A percentile compares a stretch with the other conserved stretches of the same genome.
Conservation (phyloP, 2,329 filamentous ascomycete genomes). For the Penicillium concentricum region DNA sequence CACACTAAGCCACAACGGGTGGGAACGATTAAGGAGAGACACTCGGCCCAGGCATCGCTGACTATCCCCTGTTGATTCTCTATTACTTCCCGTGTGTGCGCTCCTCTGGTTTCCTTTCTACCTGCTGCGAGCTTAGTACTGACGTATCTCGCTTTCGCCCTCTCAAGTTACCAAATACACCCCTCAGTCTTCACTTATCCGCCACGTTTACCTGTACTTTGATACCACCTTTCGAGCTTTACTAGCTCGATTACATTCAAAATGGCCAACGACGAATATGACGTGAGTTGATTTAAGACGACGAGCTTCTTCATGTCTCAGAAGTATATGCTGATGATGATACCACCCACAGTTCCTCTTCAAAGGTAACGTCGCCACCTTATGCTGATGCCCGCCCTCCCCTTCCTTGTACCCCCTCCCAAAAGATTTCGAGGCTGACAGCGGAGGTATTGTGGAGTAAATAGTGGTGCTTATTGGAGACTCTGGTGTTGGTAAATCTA, state of each 20-base stretch:
- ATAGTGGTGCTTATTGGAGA: slow-evolving; percentile 98
- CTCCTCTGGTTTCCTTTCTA: not conserved
- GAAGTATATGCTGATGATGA: slow-evolving; percentile 32
- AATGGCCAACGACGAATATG: slow-evolving; percentile 99
- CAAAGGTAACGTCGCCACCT: slow-evolving; percentile 68
- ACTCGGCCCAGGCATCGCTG: slow-evolving; percentile 18
- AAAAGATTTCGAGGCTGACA: slow-evolving; percentile 18
- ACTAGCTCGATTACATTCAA: slow-evolving; percentile 25
- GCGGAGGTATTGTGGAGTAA: slow-evolving; percentile 15
- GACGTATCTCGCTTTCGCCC: not conserved
- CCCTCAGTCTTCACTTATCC: not conserved
- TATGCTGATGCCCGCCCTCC: slow-evolving; percentile 20
- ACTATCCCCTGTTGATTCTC: slow-evolving; percentile 20
- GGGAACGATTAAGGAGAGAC: slow-evolving; percentile 23
- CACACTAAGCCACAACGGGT: slow-evolving; percentile 8
- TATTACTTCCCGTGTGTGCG: slow-evolving; percentile 7
- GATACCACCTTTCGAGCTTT: slow-evolving; percentile 18
- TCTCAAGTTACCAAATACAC: not conserved
- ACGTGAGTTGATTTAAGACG: slow-evolving; percentile 65
- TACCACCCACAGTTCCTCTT: slow-evolving; percentile 77
- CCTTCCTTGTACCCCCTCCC: not conserved
- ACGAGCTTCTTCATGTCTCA: slow-evolving; percentile 1
- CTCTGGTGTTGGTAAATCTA: slow-evolving; percentile 99
- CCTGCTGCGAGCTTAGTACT: not conserved
- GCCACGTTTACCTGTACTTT: slow-evolving; percentile 15